Percentiles rank a stretch among this genome's conserved stretches.
These are phyloP conservation scores for Saccharomycopsis malanga DNA, from an alignment of 805 yeast genomes.

Conservation along the genomic window DNA sequence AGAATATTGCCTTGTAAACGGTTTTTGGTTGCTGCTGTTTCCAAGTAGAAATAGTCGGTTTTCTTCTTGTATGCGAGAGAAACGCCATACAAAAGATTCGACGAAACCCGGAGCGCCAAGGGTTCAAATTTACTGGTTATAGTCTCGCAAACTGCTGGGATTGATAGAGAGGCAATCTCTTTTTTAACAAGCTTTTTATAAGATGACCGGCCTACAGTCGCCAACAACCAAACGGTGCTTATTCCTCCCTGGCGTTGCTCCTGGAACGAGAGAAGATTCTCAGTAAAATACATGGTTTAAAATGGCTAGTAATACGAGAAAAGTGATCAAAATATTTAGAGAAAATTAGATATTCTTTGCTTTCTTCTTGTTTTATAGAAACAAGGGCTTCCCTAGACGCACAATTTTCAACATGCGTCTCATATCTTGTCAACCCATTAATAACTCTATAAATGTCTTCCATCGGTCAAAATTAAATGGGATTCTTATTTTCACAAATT, in stretches of 20 bases:
- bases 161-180: conserved; percentile 33
- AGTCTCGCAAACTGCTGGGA: conserved; percentile 36
- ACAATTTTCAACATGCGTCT: too few species aligned
- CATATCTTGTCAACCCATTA: too few species aligned
- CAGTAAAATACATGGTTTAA: conserved; percentile 3
- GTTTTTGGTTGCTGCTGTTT: conserved; percentile 4
- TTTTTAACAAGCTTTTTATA: conserved; percentile 28
- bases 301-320: too few species aligned
- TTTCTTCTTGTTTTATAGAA: too few species aligned
- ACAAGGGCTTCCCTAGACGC: too few species aligned
- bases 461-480: too few species aligned
- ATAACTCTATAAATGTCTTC: too few species aligned
- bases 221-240: conserved; percentile 28
- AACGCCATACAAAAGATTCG: conserved; percentile 40
- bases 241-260: conserved; percentile 23
- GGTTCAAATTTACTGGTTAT: conserved; percentile 24
- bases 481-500: too few species aligned
- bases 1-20: conserved; percentile 5
- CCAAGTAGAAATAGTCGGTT: conserved; percentile 36
- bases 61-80: conserved; percentile 42
- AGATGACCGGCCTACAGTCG: conserved; percentile 5
- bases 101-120: conserved; percentile 30
- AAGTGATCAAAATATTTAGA: too few species aligned
- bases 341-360: too few species aligned
- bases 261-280: background rate